Base-by-base conservation (phyloP, 768 basidiomycete species). In the Coprinopsis strossmayeri region DNA sequence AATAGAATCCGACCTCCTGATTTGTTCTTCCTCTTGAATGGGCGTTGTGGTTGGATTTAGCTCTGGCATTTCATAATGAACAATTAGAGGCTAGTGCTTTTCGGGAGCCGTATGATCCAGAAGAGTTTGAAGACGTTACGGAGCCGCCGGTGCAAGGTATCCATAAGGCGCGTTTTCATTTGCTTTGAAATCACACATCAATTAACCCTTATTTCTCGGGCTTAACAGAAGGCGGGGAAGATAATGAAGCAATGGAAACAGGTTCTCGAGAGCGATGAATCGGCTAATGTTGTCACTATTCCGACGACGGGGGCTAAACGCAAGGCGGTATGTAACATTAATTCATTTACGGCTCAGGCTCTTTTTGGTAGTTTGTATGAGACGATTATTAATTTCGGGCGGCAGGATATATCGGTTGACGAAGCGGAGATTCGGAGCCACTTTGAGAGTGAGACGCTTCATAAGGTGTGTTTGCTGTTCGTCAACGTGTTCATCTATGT, bases 21-120 rank as follows among this genome's bases (percentile, higher is more conserved):
- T n/a, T n/a, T n/a, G n/a, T n/a, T n/a, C n/a, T n/a, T n/a, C n/a
- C n/a, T n/a, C n/a, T n/a, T n/a, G n/a, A n/a, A n/a, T n/a, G n/a
- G n/a, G n/a, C n/a, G n/a, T n/a, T n/a, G n/a, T n/a, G 11, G 49
- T 24, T 42, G 41, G n/a, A 12, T 48, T 34, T 56, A 91, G 90
- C 88, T 3, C 76, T 97, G 46, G 84, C 84, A 11, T 91, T 80
- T 56, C 90, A 94, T 61, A 92, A 94, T 63, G 87, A 81, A 17
- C 88, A 94, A 58, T 76, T 98, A 5, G 84, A 96, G 66, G 91
- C 95, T 5, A 83, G 81, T 46, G 96, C 96, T 0, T 94, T 98
- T 67, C 82, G 88, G 45, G 90, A 96, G 60, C 81, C 92, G 50
- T 96, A 84, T 54, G 82, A 95, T 60, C 70, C 76, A 1, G 78